Base-by-base conservation (phyloP, 805 yeast genomes). In the Priceomyces castillae region DNA sequence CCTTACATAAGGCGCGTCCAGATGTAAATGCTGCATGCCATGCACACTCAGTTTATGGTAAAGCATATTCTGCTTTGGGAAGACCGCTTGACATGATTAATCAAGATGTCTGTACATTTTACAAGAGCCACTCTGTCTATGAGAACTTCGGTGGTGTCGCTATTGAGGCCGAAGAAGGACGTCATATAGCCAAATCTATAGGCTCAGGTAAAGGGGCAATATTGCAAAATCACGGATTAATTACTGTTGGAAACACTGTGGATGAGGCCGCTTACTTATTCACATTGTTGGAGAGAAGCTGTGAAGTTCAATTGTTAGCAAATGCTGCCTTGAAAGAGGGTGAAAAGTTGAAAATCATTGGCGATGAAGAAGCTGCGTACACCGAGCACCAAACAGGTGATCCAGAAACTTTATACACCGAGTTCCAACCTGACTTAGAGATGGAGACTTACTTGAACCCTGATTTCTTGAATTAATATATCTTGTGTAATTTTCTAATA, bases 131-230 rank as follows among this genome's bases (percentile, higher is more conserved):
- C 48, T 62, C 81, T 1, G 90, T 86, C 3, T 84, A 84, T 62
- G 46, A 56, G 15, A 77, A 79, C 57, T 86, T 85, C 61, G 94
- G 94, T 23, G 95, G 95, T 31, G 86, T 86, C 43, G 95, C 89
- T 0, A 34, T 65, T 7, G 67, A 65, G 18, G 54, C 54, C 10
- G 53, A 54, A 30, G 71, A 65, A 45, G 71, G 71, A 2, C 22
- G 39, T 0, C 54, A 52, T 15, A 65, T 65, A 34, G 71, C 69
- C 4, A 46, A 47, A 12, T 59, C 68, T 7, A 46, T 62, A 16
- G 68, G 65, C 6, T 47, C 50, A 22, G 66, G 64, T 17, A 62
- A 58, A 44, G 70, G 58, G 2, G 64, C 57, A 5, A 61, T 64
- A 25, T 58, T 64, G 46, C 62, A 55, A 44, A 64, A 63, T 43